Conservation (phyloP, 73 alveolate species). For the Durusdinium trenchii region DNA sequence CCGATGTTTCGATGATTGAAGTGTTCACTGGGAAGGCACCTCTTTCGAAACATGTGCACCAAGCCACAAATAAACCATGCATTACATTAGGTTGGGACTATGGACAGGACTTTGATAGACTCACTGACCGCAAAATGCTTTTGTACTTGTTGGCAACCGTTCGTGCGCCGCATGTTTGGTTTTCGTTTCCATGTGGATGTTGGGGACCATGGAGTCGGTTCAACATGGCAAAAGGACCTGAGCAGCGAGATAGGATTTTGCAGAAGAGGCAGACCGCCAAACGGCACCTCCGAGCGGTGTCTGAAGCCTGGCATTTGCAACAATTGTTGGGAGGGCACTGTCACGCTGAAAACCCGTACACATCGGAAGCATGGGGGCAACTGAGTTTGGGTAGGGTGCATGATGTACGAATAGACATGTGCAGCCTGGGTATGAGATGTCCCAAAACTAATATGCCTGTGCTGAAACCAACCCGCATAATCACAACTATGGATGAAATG, state of each 20-base stretch:
- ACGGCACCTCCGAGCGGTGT: not conserved
- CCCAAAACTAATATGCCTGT: not conserved
- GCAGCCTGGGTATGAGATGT: not conserved
- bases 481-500: not conserved
- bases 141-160: not conserved
- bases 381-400: not conserved
- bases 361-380: not conserved
- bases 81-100: not conserved
- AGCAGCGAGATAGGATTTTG: not conserved
- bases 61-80: not conserved
- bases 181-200: not conserved
- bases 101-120: not conserved
- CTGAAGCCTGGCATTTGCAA: slow-evolving; percentile 17
- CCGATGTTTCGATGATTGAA: not conserved
- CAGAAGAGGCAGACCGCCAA: not conserved
- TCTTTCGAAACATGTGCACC: not conserved
- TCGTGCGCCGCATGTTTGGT: not conserved
- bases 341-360: not conserved
- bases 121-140: not conserved
- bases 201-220: not conserved
- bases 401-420: not conserved
- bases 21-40: not conserved
- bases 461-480: not conserved
- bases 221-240: not conserved
- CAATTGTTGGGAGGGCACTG: not conserved